phyloP scores from a whole-genome alignment of 2,329 filamentous ascomycete genomes.

The Aureobasidium sp. region DNA sequence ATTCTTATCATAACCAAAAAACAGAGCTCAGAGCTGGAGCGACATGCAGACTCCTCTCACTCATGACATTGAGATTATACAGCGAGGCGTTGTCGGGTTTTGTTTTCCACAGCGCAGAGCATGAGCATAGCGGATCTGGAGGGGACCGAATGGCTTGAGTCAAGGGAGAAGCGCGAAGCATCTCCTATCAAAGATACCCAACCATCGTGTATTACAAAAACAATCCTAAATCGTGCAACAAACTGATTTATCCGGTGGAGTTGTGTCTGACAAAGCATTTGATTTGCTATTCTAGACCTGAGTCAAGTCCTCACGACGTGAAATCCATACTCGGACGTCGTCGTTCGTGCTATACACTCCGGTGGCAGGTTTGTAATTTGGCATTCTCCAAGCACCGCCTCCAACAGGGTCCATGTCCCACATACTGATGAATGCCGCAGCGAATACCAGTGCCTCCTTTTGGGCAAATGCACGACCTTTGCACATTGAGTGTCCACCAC shows the following conservation, averaged over 20 bases:
- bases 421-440: slow-evolving; percentile 46
- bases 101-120: slow-evolving; percentile 6
- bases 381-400: slow-evolving; percentile 44
- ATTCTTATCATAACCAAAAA: neutral
- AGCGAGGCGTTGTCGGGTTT: slow-evolving; percentile 13
- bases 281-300: neutral
- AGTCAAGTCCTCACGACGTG: slow-evolving; percentile 15
- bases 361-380: slow-evolving; percentile 41
- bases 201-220: neutral
- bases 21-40: neutral
- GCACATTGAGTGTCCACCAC: slow-evolving; percentile 42
- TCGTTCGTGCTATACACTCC: slow-evolving; percentile 45
- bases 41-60: neutral
- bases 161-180: neutral
- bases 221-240: neutral
- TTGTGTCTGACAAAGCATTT: neutral
- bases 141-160: neutral
- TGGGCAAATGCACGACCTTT: slow-evolving; percentile 47
- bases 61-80: slow-evolving; percentile 2
- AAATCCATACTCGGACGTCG: slow-evolving; percentile 50
- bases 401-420: slow-evolving; percentile 49
- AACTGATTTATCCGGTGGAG: neutral
- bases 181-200: neutral
- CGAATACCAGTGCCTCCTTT: slow-evolving; percentile 43
- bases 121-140: neutral